These are phyloP conservation scores for Cinchona pubescens DNA, from an alignment of 257 asterid genomes.

Conservation along the genomic window DNA sequence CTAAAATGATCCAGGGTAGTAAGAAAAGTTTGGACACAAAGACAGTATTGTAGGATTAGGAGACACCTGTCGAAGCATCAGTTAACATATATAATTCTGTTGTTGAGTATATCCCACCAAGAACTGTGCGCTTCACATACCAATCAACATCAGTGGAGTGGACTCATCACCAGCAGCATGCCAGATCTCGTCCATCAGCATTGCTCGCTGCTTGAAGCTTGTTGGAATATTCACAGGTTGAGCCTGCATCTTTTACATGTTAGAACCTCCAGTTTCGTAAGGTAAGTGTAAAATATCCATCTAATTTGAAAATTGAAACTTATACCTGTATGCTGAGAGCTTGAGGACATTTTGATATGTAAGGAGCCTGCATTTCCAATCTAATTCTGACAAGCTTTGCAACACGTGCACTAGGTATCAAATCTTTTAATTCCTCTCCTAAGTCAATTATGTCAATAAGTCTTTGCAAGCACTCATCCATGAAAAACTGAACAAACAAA, in stretches of 20 bases:
- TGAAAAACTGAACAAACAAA: slow-evolving; percentile 61
- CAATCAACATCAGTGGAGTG: slow-evolving; percentile 65
- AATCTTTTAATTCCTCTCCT: slow-evolving; percentile 48
- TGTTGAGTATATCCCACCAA: slow-evolving; percentile 83
- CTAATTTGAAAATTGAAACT: neutral
- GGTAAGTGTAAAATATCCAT: neutral
- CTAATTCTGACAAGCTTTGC: slow-evolving; percentile 70
- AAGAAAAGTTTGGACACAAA: neutral
- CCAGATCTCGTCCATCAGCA: slow-evolving; percentile 94
- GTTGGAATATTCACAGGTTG: slow-evolving; percentile 70
- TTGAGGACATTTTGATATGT: slow-evolving; percentile 88
- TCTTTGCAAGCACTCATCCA: slow-evolving; percentile 92
- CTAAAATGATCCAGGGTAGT: neutral
- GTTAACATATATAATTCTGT: slow-evolving; percentile 90
- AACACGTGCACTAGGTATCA: slow-evolving; percentile 74
- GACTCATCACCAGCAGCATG: slow-evolving; percentile 86
- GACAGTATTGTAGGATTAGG: no score
- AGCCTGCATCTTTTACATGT: slow-evolving; percentile 41
- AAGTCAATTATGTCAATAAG: slow-evolving; percentile 65
- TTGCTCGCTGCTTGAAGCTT: slow-evolving; percentile 89
- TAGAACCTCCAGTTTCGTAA: neutral
- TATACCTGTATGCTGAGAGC: slow-evolving; percentile 94
- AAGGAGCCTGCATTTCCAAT: slow-evolving; percentile 94
- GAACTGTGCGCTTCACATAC: slow-evolving; percentile 80
- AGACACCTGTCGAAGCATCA: slow-evolving; percentile 78